Conservation (phyloP, 2,329 filamentous ascomycete species). For the Epichloe hybrida region DNA sequence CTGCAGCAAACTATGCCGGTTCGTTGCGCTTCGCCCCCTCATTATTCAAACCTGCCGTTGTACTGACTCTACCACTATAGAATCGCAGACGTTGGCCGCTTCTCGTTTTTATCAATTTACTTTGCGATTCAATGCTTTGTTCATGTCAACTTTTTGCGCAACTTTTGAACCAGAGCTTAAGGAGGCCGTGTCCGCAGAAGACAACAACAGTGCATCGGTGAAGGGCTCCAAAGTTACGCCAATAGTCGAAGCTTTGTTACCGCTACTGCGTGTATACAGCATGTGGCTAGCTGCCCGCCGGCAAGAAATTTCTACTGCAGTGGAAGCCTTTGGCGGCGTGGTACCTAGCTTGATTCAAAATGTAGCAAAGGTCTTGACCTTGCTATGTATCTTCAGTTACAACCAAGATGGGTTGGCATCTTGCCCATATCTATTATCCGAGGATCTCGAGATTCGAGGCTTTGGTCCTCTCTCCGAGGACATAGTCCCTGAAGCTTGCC, state of each 20-base stretch:
- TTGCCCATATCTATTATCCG: constrained; percentile 36
- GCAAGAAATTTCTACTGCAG: constrained; percentile 31
- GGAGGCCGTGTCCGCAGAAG: constrained; percentile 9
- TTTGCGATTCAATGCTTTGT: constrained; percentile 65
- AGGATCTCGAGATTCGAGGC: constrained; percentile 35
- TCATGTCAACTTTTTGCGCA: constrained; percentile 58
- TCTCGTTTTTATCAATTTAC: constrained; percentile 48
- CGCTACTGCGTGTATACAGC: constrained; percentile 38
- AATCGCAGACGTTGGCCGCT: constrained; percentile 30
- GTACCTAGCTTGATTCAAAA: constrained; percentile 32
- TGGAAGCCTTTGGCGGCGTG: constrained; percentile 29
- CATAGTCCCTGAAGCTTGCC: constrained; percentile 25
- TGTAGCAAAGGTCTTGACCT: constrained; percentile 32
- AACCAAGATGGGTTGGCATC: constrained; percentile 23
- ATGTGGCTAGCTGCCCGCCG: constrained; percentile 38
- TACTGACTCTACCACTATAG: constrained; percentile 13
- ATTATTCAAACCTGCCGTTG: not conserved
- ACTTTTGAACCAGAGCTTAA: constrained; percentile 55
- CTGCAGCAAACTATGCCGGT: constrained; percentile 26
- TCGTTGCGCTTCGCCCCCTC: constrained; percentile 9
- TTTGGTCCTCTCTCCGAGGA: constrained; percentile 28
- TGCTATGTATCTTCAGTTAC: constrained; percentile 32
- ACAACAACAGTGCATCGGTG: constrained; percentile 8
- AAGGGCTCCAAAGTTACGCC: constrained; percentile 18
- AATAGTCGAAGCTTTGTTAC: constrained; percentile 30